phyloP scores from a whole-genome alignment of 2,329 filamentous ascomycete species.

The Pseudogymnoascus sp. region DNA sequence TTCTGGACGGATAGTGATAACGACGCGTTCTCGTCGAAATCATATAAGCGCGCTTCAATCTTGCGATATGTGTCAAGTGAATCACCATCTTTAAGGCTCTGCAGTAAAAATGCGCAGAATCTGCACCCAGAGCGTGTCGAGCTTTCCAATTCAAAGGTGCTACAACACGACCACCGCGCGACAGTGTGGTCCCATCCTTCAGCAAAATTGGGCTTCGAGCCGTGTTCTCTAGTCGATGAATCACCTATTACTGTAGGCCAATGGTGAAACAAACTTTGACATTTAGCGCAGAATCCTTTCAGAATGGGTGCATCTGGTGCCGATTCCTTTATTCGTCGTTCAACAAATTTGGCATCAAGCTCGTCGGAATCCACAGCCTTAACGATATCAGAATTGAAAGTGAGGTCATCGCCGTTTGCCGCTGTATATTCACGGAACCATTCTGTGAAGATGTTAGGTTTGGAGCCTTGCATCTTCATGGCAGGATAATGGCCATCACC shows the following conservation, averaged over 20 bases:
- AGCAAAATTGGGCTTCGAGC: not conserved
- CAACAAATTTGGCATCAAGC: constrained; percentile 11
- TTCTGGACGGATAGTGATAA: not conserved
- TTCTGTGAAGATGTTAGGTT: constrained; percentile 8
- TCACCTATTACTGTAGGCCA: not conserved
- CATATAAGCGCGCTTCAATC: constrained; percentile 11
- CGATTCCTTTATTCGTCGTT: constrained; percentile 13
- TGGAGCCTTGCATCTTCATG: not conserved
- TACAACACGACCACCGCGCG: not conserved
- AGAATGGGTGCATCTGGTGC: not conserved
- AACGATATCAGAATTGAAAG: constrained; percentile 1
- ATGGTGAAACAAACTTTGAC: not conserved
- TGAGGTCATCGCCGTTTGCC: constrained; percentile 1
- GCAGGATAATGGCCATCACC: not conserved
- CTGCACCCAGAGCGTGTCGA: constrained; percentile 11
- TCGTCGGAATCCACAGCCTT: constrained; percentile 9
- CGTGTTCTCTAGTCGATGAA: not conserved
- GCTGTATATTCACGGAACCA: constrained; percentile 12
- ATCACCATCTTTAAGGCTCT: constrained; percentile 11
- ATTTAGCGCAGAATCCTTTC: not conserved
- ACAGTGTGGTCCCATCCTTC: not conserved
- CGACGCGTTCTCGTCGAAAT: constrained; percentile 5
- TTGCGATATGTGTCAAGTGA: constrained; percentile 12
- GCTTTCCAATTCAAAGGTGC: constrained; percentile 13
- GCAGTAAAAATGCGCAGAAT: constrained; percentile 13